phyloP scores from a whole-genome alignment of 148 eudicot genomes.

The Camellia granthamiana region DNA sequence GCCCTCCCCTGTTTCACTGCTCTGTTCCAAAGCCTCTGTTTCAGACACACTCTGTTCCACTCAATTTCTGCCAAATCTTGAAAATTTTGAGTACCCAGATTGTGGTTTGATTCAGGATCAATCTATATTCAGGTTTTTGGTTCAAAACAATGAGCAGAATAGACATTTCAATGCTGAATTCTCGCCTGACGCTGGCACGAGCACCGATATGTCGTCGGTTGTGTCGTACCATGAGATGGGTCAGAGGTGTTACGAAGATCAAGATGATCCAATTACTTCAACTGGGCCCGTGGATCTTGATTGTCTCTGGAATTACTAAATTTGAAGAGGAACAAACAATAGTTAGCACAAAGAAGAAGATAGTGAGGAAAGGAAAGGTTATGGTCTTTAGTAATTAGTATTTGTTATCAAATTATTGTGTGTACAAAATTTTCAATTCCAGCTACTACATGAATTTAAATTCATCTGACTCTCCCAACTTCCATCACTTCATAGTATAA shows the following conservation, averaged over 20 bases:
- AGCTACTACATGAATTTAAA: background rate
- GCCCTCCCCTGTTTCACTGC: background rate
- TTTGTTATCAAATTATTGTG: background rate
- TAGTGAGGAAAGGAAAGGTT: background rate
- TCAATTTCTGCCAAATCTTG: constrained; percentile 17
- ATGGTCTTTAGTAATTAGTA: background rate
- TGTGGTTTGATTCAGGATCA: constrained; percentile 37
- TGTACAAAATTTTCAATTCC: background rate
- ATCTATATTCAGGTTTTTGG: constrained; percentile 35
- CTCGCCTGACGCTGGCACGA: background rate
- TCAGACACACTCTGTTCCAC: constrained; percentile 9
- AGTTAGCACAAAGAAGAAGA: background rate
- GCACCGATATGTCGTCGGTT: constrained; percentile 17
- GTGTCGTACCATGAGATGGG: constrained; percentile 25
- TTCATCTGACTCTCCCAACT: background rate
- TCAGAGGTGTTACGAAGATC: constrained; percentile 24
- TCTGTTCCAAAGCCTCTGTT: background rate
- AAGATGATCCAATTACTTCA: constrained; percentile 17
- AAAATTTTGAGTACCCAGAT: constrained; percentile 24
- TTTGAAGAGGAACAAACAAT: background rate
- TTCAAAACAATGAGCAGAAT: constrained; percentile 22
- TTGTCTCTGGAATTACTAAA: constrained; percentile 48
- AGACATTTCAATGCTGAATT: constrained; percentile 16
- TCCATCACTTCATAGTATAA: background rate
- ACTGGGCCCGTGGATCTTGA: constrained; percentile 42